Evolutionary conservation across 352 stramenopile genomes (phyloP).

Genomic region (Globisporangium sylvaticum): DNA sequence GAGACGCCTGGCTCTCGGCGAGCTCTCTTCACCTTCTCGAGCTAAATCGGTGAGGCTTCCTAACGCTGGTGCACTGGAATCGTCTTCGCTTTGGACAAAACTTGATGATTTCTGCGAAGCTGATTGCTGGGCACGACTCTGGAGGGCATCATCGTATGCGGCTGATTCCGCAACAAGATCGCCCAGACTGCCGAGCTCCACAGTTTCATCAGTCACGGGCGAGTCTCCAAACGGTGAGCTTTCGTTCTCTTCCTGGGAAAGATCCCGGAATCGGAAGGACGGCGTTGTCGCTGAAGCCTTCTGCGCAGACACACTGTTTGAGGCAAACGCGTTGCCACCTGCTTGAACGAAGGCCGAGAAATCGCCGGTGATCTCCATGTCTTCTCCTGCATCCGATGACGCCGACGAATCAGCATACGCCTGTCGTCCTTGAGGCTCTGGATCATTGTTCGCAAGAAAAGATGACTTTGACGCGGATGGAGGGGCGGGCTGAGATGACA

Average conservation of each 20-base stretch:
- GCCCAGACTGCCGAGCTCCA: conserved; percentile 55
- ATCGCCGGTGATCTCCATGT: conserved; percentile 87
- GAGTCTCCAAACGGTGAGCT: conserved; percentile 26
- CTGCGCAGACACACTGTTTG: conserved; percentile 7
- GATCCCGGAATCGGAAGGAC: conserved; percentile 11
- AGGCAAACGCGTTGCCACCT: conserved; percentile 7
- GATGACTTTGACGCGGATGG: conserved; percentile 28
- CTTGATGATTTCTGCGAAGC: conserved; percentile 4
- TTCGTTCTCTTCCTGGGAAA: conserved; percentile 13
- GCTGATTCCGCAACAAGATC: conserved; percentile 57
- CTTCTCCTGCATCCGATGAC: conserved; percentile 73
- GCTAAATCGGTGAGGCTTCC: conserved; percentile 22
- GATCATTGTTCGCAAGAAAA: conserved; percentile 32
- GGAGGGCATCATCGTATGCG: conserved; percentile 29
- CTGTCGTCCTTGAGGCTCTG: conserved; percentile 20
- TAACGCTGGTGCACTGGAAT: conserved; percentile 14
- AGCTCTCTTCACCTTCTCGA: conserved; percentile 19
- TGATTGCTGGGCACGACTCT: conserved; percentile 19
- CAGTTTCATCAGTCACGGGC: conserved; percentile 35
- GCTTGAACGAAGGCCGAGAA: conserved; percentile 44
- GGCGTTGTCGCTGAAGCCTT: conserved; percentile 9
- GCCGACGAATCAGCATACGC: conserved; percentile 75
- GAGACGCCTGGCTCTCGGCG: conserved; percentile 2
- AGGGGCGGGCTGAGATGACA: conserved; percentile 5
- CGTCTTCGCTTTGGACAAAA: conserved; percentile 18